Percentiles rank a stretch among this genome's conserved stretches.
phyloP scores from a whole-genome alignment of 1,139 yeast species.

The Geotrichum carabidarum region DNA sequence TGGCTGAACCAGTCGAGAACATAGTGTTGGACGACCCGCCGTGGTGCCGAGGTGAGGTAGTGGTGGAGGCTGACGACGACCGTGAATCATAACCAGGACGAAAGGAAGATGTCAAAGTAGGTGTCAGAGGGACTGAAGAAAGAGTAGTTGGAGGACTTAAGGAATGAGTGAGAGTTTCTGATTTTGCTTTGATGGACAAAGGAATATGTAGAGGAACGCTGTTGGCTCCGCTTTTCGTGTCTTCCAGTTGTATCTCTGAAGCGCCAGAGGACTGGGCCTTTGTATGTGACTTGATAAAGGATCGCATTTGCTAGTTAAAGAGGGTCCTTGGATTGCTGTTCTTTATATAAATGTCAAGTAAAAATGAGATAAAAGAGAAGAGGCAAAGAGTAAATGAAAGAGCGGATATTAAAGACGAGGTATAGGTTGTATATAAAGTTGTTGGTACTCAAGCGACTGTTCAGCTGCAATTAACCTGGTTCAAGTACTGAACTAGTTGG shows the following conservation, averaged over 20 bases:
- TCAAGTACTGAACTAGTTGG: too few species aligned
- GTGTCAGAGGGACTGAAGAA: neutral
- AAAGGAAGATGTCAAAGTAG: neutral
- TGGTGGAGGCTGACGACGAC: neutral
- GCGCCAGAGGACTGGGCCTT: constrained; percentile 22
- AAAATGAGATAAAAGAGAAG: neutral
- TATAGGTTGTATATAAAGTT: too few species aligned
- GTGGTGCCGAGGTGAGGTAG: neutral
- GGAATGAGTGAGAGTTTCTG: neutral
- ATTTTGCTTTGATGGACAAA: neutral
- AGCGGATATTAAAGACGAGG: neutral
- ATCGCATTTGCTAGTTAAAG: constrained; percentile 22
- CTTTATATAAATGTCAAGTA: neutral
- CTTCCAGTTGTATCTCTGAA: neutral
- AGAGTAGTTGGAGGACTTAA: neutral
- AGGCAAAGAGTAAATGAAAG: neutral
- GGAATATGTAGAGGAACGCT: neutral
- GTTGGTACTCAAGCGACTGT: too few species aligned
- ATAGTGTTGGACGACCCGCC: neutral
- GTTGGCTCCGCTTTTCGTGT: neutral
- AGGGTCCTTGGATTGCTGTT: neutral
- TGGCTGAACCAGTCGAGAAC: neutral
- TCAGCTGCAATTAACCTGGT: too few species aligned
- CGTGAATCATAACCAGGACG: neutral
- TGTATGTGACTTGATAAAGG: constrained; percentile 27